Evolutionary conservation across 768 basidiomycete genomes (phyloP), one percentile per base, ranked within the genome.

Genomic region (Rhodotorula toruloides): DNA sequence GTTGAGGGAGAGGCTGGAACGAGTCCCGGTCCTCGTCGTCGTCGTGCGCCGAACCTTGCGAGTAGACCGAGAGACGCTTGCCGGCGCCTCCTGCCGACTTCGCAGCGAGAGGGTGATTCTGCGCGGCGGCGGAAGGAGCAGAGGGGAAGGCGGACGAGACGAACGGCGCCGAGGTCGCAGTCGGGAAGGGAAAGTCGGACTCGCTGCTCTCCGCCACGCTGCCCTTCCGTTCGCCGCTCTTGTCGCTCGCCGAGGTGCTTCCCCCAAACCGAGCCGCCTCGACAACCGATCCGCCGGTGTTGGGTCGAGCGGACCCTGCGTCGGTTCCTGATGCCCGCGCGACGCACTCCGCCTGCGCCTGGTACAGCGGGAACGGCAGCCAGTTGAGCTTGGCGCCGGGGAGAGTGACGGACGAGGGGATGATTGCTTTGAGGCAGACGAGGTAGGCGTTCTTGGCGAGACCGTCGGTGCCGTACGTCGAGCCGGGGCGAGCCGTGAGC

Each of bases 391-490:
- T 54, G 6, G 54, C 48, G 32, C 61, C 58, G 16, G 69, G 69
- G 11, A 70, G 47, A 16, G 47, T 39, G 39, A 70, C 31, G 16
- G 69, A 62, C 3, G 64, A 54, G 5, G 69, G 69, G 10, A 70
- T 52, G 61, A 70, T 54, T 9, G 61, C 61, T 34, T 70, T 65
- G 57, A 70, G 25, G 48, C 64, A 70, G 57, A 70, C 34, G 44
- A 59, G 44, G 57, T 58, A 66, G 14, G 69, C 63, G 27, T 70
- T 64, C 37, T 62, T 58, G 50, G 39, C 14, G 12, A 61, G 21
- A 4, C 68, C 63, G 16, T 70, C 63, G n/a, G 37, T 12, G 55
- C 59, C 36, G 42, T 61, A 53, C 5, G 46, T 46, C 12, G 68
- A 60, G 5, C 59, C 63, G 17, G 25, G 27, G n/a, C 68, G 63